Conservation (phyloP, 352 stramenopile species). For the Globisporangium ultimum region DNA sequence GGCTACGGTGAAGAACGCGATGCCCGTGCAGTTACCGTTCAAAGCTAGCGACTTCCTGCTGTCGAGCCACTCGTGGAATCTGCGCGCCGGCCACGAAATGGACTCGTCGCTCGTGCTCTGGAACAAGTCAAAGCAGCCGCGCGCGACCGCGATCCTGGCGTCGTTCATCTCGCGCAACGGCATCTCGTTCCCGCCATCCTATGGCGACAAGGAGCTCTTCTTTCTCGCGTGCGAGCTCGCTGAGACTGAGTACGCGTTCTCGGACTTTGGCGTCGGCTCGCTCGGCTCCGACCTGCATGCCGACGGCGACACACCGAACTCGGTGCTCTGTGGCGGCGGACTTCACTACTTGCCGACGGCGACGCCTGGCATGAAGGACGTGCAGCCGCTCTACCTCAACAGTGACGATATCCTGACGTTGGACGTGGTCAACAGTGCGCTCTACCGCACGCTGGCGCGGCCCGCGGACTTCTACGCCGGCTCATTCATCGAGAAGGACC, state of each 20-base stretch:
- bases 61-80: constrained; percentile 61
- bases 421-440: constrained; percentile 31
- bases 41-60: constrained; percentile 54
- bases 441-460: constrained; percentile 49
- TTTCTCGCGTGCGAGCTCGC: constrained; percentile 67
- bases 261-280: constrained; percentile 53
- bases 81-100: constrained; percentile 59
- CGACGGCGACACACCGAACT: constrained; percentile 24
- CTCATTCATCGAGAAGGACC: constrained; percentile 33
- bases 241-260: constrained; percentile 68
- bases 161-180: constrained; percentile 48
- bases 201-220: constrained; percentile 78
- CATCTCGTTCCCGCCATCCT: constrained; percentile 37
- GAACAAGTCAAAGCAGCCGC: constrained; percentile 63
- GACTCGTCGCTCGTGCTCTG: constrained; percentile 79
- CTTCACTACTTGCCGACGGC: constrained; percentile 55
- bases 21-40: constrained; percentile 24
- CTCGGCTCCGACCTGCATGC: constrained; percentile 39
- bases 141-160: constrained; percentile 62
- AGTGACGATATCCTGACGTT: constrained; percentile 57
- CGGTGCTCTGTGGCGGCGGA: constrained; percentile 51
- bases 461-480: constrained; percentile 47
- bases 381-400: constrained; percentile 55
- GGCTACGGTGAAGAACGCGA: constrained; percentile 16
- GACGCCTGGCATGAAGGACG: constrained; percentile 2